Base-by-base conservation (phyloP, 208 protist genomes). In the Blastocrithidia nonstop region DNA sequence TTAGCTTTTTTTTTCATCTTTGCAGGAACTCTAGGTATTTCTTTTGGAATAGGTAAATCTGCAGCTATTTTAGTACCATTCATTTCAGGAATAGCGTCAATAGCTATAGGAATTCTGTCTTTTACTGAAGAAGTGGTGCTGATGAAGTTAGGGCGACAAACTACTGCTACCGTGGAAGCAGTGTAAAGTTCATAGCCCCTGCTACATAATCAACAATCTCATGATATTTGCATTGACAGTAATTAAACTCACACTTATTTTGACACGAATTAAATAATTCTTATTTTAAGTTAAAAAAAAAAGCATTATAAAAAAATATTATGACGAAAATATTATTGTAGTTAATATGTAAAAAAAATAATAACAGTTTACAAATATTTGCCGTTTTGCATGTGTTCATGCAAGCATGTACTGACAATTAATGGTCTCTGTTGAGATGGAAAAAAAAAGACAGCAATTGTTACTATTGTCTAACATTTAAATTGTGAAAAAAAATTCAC, bases 1-100 rank as follows among this genome's bases (percentile, higher is more conserved):
- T 20, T 64, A 21, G 62, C 47, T 0, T 22, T 61, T 21, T 67
- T 69, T 43, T 76, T 76, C 16, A 49, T 66, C 32, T 76, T 76
- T 40, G 61, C 50, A 4, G 67, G 67, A 8, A 76, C 67, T 16
- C 58, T 76, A 3, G 67, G 67, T 42, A 54, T 76, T 37, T 66
- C 57, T 1, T 64, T 76, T 33, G 64, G 67, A 23, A 43, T 67
- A 16, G 39, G 48, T 36, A 44, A 20, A 25, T 44, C 36, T 21
- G 51, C 55, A 2, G 55, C 26, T 16, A 29, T 49, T 13, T 39
- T 74, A 11, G 54, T 74, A 7, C 66, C 66, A 1, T 74, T 74
- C 49, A 59, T 69, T 31, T 49, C 54, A 0, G 66, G 66, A 29
- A 66, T 69, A 21, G 24, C 41, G 39, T 63, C 56, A 19, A 31